phyloP scores from a whole-genome alignment of 2,329 filamentous ascomycete species.

The Fusarium brachygibbosum region DNA sequence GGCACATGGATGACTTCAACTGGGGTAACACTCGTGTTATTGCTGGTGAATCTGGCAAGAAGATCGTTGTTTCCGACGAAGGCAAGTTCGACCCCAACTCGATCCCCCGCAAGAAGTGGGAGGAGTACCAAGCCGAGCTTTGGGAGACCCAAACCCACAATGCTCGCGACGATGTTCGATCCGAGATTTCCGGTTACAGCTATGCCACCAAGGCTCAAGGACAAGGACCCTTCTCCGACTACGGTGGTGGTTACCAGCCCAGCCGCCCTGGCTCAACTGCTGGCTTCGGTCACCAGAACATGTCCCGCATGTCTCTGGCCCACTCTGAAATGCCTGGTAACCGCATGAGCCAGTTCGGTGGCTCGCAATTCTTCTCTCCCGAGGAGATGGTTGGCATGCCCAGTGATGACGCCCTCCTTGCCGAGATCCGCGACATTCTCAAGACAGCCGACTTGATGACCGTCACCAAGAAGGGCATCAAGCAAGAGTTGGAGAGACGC shows the following conservation, averaged over 20 bases:
- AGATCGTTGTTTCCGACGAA: conserved; percentile 94
- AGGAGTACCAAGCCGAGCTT: conserved; percentile 97
- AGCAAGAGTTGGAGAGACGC: conserved; percentile 89
- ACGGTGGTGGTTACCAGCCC: conserved; percentile 74
- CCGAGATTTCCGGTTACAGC: conserved; percentile 92
- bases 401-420: conserved; percentile 87
- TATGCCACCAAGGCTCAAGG: conserved; percentile 88
- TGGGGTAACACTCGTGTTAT: conserved; percentile 99
- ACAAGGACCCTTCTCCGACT: conserved; percentile 75
- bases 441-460: conserved; percentile 95
- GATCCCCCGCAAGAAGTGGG: conserved; percentile 98
- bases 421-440: conserved; percentile 95
- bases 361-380: conserved; percentile 70
- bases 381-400: conserved; percentile 82
- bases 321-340: conserved; percentile 75
- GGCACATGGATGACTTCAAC: conserved; percentile 99
- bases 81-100: conserved; percentile 95
- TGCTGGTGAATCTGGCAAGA: conserved; percentile 91
- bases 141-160: conserved; percentile 96
- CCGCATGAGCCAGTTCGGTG: conserved; percentile 72
- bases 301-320: conserved; percentile 83
- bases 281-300: conserved; percentile 60
- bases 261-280: conserved; percentile 70
- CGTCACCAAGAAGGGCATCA: conserved; percentile 98
- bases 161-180: conserved; percentile 82